phyloP scores from a whole-genome alignment of 768 basidiomycete genomes.

The Kwoniella dendrophila region DNA sequence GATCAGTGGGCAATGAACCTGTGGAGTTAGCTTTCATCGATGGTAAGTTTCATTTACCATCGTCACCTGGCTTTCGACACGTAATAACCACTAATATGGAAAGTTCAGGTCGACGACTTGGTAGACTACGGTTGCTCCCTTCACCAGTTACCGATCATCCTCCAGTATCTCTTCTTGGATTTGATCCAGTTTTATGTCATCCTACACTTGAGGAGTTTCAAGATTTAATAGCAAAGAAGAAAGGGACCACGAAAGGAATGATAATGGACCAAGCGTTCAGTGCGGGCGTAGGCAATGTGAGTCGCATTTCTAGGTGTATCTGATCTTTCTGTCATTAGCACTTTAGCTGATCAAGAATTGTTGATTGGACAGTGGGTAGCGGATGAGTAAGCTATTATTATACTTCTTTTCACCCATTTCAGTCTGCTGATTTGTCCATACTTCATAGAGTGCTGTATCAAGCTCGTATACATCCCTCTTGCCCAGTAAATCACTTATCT shows the following conservation, averaged over 20 bases:
- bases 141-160: slow-evolving; percentile 64
- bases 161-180: slow-evolving; percentile 72
- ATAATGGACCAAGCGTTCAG: slow-evolving; percentile 77
- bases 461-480: slow-evolving; percentile 71
- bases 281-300: slow-evolving; percentile 72
- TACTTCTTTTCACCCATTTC: slow-evolving; percentile 31
- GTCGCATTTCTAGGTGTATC: slow-evolving; percentile 6
- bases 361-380: slow-evolving; percentile 65
- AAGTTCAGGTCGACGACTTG: slow-evolving; percentile 64
- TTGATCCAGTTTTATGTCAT: slow-evolving; percentile 75
- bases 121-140: slow-evolving; percentile 67
- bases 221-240: slow-evolving; percentile 61
- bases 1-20: slow-evolving; percentile 52
- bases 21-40: slow-evolving; percentile 71
- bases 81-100: not conserved
- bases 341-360: not conserved
- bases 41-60: slow-evolving; percentile 35
- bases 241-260: slow-evolving; percentile 73
- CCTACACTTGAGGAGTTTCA: slow-evolving; percentile 64
- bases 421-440: slow-evolving; percentile 59
- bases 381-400: slow-evolving; percentile 58
- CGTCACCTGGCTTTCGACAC: not conserved
- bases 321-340: not conserved
- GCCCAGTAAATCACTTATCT: slow-evolving; percentile 64
- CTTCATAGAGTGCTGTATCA: slow-evolving; percentile 65